Percentiles rank a stretch among this genome's conserved stretches.
These are phyloP conservation scores for Buddleja alternifolia DNA, from an alignment of 257 asterid species.

Conservation along the genomic window DNA sequence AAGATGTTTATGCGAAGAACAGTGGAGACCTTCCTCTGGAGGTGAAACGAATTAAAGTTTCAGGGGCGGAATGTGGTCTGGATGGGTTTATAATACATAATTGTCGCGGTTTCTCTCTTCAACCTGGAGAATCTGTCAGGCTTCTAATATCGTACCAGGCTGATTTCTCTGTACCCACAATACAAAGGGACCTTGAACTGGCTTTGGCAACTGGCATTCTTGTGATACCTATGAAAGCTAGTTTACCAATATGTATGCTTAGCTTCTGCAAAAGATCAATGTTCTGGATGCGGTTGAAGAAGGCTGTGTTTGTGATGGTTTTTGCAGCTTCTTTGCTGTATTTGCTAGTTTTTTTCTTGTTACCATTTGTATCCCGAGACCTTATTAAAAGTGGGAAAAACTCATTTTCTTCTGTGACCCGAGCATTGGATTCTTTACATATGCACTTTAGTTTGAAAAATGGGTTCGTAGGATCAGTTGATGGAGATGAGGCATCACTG, in stretches of 20 bases:
- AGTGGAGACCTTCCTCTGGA: slow-evolving; percentile 80
- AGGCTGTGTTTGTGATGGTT: slow-evolving; percentile 38
- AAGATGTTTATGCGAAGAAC: slow-evolving; percentile 78
- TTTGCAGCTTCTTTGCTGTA: slow-evolving; percentile 46
- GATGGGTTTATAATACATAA: slow-evolving; percentile 69
- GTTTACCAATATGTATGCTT: slow-evolving; percentile 57
- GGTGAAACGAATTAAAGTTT: slow-evolving; percentile 57
- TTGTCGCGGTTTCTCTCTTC: slow-evolving; percentile 69
- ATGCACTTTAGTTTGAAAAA: slow-evolving; percentile 32
- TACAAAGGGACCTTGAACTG: slow-evolving; percentile 79
- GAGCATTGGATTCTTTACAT: slow-evolving; percentile 34
- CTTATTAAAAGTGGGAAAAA: slow-evolving; percentile 43
- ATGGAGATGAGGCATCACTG: slow-evolving; percentile 39
- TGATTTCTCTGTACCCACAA: slow-evolving; percentile 67
- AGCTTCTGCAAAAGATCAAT: slow-evolving; percentile 63
- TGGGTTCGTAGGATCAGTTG: slow-evolving; percentile 38
- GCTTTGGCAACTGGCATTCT: slow-evolving; percentile 61
- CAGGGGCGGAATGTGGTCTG: slow-evolving; percentile 77
- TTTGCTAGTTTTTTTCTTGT: slow-evolving; percentile 46
- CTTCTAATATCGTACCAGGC: slow-evolving; percentile 61
- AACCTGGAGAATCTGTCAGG: slow-evolving; percentile 71
- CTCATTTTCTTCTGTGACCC: slow-evolving; percentile 27
- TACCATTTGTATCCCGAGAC: slow-evolving; percentile 41
- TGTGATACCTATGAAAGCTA: slow-evolving; percentile 89
- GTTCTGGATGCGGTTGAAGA: slow-evolving; percentile 64